These are phyloP conservation scores for Penicillium sp. DNA, from an alignment of 2,329 filamentous ascomycete genomes.

Conservation along the genomic window DNA sequence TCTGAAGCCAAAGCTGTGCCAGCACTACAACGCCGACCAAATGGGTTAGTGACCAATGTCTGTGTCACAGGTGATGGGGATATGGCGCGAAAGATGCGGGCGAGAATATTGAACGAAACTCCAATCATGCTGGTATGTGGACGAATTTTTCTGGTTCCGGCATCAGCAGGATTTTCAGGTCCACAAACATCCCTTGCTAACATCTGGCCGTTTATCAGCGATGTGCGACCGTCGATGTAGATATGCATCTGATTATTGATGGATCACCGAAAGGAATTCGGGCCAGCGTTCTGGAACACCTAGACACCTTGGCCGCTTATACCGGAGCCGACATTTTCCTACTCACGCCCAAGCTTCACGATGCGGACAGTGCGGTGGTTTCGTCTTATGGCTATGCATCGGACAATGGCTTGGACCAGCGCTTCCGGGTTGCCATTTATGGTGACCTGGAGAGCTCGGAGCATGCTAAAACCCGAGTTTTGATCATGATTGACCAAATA, in stretches of 20 bases:
- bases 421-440: constrained; percentile 90
- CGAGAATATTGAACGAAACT: constrained; percentile 85
- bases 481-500: constrained; percentile 97
- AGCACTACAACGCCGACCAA: constrained; percentile 47
- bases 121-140: constrained; percentile 82
- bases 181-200: constrained; percentile 21
- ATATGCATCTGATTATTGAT: constrained; percentile 85
- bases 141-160: constrained; percentile 17
- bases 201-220: constrained; percentile 56
- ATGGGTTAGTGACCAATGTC: constrained; percentile 76
- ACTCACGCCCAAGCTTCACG: constrained; percentile 80
- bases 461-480: constrained; percentile 90
- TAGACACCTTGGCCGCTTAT: constrained; percentile 81
- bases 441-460: constrained; percentile 93
- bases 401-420: constrained; percentile 78
- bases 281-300: constrained; percentile 73
- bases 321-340: constrained; percentile 97
- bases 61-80: constrained; percentile 87
- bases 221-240: constrained; percentile 89
- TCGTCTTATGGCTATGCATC: constrained; percentile 75
- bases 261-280: constrained; percentile 66
- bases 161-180: constrained; percentile 8
- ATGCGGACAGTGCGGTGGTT: constrained; percentile 70
- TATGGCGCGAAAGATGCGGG: constrained; percentile 82
- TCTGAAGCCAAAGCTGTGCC: constrained; percentile 70